Evolutionary conservation across 192 early-diverging fungal species (phyloP).

Genomic region (Fimicolochytrium jonesii): DNA sequence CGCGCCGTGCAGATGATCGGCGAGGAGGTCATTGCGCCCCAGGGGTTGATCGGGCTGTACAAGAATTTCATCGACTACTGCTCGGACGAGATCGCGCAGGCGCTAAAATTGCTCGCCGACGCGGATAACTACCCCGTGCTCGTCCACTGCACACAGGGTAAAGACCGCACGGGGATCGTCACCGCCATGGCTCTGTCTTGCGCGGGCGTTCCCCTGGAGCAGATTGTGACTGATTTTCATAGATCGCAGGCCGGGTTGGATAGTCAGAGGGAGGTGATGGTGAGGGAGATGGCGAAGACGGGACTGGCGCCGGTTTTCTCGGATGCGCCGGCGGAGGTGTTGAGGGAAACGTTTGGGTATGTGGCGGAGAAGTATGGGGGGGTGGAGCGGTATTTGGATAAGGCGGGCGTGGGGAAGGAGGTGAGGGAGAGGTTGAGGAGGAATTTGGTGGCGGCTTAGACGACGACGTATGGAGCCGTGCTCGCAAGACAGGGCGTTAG

Average conservation of each 20-base stretch:
- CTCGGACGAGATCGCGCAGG: conserved; percentile 29
- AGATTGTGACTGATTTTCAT: conserved; percentile 28
- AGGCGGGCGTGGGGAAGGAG: conserved; percentile 13
- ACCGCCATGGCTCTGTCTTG: conserved; percentile 22
- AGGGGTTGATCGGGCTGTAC: conserved; percentile 43
- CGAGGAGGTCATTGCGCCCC: conserved; percentile 19
- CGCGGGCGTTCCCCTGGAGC: conserved; percentile 3
- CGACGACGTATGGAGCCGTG: too few species aligned
- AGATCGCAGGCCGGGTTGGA: conserved; percentile 16
- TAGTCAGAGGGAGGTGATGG: conserved; percentile 16
- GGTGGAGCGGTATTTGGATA: conserved; percentile 18
- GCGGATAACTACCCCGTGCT: conserved; percentile 35
- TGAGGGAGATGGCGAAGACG: conserved; percentile 27
- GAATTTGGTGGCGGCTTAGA: too few species aligned
- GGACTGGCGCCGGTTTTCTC: conserved; percentile 22
- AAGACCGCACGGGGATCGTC: conserved; percentile 47
- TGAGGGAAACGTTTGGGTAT: conserved; percentile 19
- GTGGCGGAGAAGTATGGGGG: conserved; percentile 22
- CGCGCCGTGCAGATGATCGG: conserved; percentile 28
- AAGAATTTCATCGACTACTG: conserved; percentile 35
- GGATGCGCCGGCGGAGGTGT: conserved; percentile 17
- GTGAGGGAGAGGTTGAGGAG: conserved; percentile 4
- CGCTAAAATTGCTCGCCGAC: conserved; percentile 29
- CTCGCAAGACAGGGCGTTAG: too few species aligned
- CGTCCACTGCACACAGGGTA: conserved; percentile 48